Percentiles rank a stretch among this genome's conserved stretches.
Conservation (phyloP, 192 early-diverging fungal genomes). For the Thamnidium elegans region DNA sequence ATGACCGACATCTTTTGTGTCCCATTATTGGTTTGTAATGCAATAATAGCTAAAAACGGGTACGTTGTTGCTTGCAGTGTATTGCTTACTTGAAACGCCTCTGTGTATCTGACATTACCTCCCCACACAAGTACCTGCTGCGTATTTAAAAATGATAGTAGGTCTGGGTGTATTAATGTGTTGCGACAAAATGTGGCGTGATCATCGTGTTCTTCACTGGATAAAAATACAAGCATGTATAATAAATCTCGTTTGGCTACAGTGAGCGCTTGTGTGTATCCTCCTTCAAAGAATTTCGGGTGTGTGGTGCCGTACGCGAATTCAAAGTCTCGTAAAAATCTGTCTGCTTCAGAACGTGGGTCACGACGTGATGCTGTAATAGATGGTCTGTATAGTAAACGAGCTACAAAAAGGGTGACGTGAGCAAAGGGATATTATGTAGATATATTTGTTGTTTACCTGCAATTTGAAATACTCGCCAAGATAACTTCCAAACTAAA, state of each 20-base stretch:
- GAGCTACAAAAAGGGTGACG: conserved; percentile 3
- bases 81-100: conserved; percentile 69
- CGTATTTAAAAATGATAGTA: background rate
- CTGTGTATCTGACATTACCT: conserved; percentile 66
- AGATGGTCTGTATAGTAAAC: conserved; percentile 9
- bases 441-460: conserved; percentile 26
- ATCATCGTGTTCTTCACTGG: conserved; percentile 79
- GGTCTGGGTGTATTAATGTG: conserved; percentile 45
- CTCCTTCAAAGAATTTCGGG: conserved; percentile 72
- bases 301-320: conserved; percentile 62
- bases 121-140: conserved; percentile 58
- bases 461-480: conserved; percentile 44
- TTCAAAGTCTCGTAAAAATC: conserved; percentile 72
- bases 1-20: conserved; percentile 55
- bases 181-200: conserved; percentile 65
- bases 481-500: conserved; percentile 44
- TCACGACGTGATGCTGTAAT: conserved; percentile 39
- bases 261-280: conserved; percentile 62
- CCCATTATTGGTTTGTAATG: conserved; percentile 41
- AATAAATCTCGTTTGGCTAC: conserved; percentile 68
- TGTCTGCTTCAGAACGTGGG: conserved; percentile 58
- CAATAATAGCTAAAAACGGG: conserved; percentile 80
- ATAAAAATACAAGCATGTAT: conserved; percentile 72
- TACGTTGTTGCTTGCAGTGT: conserved; percentile 73
- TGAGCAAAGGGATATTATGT: background rate